A percentile compares a stretch with the other conserved stretches of the same genome.
These are phyloP conservation scores for Globisporangium nagaii DNA, from an alignment of 352 stramenopile genomes.

Conservation along the genomic window DNA sequence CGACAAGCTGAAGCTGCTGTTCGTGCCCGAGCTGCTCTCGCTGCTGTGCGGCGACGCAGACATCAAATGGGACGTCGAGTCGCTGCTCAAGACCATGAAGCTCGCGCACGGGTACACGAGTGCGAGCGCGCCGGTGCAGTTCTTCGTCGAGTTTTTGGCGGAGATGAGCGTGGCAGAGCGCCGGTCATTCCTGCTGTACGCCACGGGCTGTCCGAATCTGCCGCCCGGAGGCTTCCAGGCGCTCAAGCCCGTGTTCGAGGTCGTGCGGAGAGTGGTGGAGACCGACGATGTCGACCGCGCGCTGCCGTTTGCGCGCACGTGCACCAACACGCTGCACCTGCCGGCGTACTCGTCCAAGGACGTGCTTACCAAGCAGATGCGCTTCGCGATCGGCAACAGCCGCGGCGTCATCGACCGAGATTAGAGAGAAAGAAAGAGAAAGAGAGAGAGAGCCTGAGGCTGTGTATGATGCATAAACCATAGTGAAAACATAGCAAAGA, in stretches of 20 bases:
- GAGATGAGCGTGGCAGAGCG: conserved; percentile 54
- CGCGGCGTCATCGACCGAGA: conserved; percentile 84
- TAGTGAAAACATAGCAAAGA: background rate
- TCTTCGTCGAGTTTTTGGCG: conserved; percentile 66
- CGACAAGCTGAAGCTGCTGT: conserved; percentile 63
- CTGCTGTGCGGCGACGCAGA: conserved; percentile 72
- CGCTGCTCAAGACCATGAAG: conserved; percentile 65
- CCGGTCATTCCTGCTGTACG: conserved; percentile 73
- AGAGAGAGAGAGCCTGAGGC: no score
- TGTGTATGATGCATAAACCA: no score
- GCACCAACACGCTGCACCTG: conserved; percentile 82
- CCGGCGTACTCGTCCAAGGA: conserved; percentile 74
- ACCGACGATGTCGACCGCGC: conserved; percentile 61
- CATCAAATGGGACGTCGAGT: conserved; percentile 61
- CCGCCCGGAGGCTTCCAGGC: conserved; percentile 62
- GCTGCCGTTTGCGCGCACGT: conserved; percentile 80
- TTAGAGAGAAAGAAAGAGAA: conserved; percentile 18
- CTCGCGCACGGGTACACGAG: conserved; percentile 80
- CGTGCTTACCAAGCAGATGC: conserved; percentile 54
- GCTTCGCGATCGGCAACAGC: conserved; percentile 75
- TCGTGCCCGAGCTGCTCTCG: conserved; percentile 56
- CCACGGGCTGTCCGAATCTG: conserved; percentile 78
- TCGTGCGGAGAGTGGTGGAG: conserved; percentile 75
- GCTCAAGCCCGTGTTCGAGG: conserved; percentile 73
- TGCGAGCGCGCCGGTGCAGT: conserved; percentile 60